phyloP scores from a whole-genome alignment of 257 asterid genomes.

The Nicotiana knightiana region DNA sequence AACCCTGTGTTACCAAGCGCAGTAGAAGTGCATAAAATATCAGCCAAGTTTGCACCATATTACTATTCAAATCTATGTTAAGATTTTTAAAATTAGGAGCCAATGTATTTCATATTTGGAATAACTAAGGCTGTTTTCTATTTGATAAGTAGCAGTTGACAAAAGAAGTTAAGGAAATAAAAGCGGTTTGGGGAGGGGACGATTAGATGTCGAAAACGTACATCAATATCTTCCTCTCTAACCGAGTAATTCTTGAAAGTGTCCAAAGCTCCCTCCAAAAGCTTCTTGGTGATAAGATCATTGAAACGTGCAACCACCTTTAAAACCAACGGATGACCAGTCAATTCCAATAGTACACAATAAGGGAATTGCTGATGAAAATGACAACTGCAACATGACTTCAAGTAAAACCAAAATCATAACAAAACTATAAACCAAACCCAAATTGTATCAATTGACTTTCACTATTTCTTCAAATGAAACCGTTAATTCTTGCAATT shows the following conservation, averaged over 20 bases:
- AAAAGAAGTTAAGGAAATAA: background rate
- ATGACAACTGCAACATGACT: background rate
- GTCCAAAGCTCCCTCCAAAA: slow-evolving; percentile 90
- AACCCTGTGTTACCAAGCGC: no score
- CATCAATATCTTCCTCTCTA: slow-evolving; percentile 86
- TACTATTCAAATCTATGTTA: background rate
- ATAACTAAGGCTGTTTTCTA: background rate
- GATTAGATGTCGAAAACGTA: slow-evolving; percentile 27
- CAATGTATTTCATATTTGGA: background rate
- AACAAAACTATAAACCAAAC: background rate
- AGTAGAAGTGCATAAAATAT: no score
- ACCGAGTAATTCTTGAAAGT: slow-evolving; percentile 78
- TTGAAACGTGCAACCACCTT: slow-evolving; percentile 99
- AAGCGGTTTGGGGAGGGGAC: background rate
- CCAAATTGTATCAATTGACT: background rate
- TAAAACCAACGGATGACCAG: slow-evolving; percentile 10
- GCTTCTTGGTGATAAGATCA: slow-evolving; percentile 72
- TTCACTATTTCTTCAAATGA: background rate
- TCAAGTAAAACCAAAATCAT: background rate
- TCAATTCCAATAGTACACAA: background rate
- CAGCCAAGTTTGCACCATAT: background rate
- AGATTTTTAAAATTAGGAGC: background rate
- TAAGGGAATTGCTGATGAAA: background rate
- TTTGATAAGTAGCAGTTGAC: background rate
- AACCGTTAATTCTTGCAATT: background rate